A percentile compares a stretch with the other conserved stretches of the same genome.
These are phyloP conservation scores for Penicillium simplicissimum DNA, from an alignment of 495 filamentous ascomycete species.

Conservation along the genomic window DNA sequence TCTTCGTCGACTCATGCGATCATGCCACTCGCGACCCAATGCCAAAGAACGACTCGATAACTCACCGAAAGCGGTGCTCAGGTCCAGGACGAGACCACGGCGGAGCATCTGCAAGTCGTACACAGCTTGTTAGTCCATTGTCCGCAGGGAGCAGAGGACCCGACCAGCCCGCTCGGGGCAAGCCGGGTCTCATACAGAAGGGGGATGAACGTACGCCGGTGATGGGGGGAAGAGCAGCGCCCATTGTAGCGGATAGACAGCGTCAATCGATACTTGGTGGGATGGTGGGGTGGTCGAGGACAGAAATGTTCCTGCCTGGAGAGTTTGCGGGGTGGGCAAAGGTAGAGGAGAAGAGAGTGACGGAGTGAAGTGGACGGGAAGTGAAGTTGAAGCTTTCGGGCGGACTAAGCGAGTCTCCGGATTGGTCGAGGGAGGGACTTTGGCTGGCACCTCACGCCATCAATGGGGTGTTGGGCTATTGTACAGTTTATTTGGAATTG, in stretches of 20 bases:
- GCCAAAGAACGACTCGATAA: slow-evolving; percentile 15
- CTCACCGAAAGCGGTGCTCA: slow-evolving; percentile 75
- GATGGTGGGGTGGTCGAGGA: slow-evolving; percentile 12
- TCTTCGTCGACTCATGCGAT: slow-evolving; percentile 13
- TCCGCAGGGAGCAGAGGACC: slow-evolving; percentile 2
- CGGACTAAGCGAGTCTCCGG: slow-evolving; percentile 43
- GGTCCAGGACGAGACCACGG: slow-evolving; percentile 71
- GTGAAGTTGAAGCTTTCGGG: slow-evolving; percentile 47
- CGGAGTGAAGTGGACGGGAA: slow-evolving; percentile 27
- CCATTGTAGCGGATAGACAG: slow-evolving; percentile 40
- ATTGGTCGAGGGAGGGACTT: slow-evolving; percentile 29
- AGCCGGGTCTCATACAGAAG: slow-evolving; percentile 24
- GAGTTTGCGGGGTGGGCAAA: slow-evolving; percentile 29
- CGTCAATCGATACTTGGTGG: slow-evolving; percentile 23
- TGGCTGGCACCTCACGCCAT: slow-evolving; percentile 4
- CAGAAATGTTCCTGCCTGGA: slow-evolving; percentile 24
- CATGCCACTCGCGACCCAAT: slow-evolving; percentile 21
- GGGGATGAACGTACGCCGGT: slow-evolving; percentile 50
- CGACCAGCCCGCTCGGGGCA: slow-evolving; percentile 25
- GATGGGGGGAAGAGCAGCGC: slow-evolving; percentile 47
- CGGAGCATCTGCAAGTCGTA: slow-evolving; percentile 62
- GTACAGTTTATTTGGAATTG: not conserved
- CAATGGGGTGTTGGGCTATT: not conserved
- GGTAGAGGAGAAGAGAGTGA: slow-evolving; percentile 33
- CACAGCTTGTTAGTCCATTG: slow-evolving; percentile 10